A percentile compares a stretch with the other conserved stretches of the same genome.
Evolutionary conservation across 2,329 filamentous ascomycete species (phyloP).

Genomic region (Pyrenochaeta sp.): DNA sequence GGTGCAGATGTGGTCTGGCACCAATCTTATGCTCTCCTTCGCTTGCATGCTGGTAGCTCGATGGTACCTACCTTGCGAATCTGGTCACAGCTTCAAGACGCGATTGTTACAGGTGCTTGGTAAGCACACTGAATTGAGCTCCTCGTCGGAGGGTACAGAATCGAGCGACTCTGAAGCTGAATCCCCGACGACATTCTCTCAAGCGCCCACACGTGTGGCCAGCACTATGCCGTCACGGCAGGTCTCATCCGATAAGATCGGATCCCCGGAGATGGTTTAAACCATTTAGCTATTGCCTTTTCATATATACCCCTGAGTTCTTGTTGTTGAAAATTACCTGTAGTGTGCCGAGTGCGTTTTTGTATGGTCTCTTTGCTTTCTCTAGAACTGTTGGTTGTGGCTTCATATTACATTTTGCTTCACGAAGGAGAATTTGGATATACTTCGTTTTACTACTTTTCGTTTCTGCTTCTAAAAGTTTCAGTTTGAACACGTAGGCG

Average conservation of each 20-base stretch:
- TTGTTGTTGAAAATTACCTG: background rate
- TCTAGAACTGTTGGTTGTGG: background rate
- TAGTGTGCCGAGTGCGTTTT: background rate
- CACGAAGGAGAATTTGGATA: too few relatives aligned
- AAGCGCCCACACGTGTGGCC: constrained; percentile 30
- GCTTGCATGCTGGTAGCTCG: constrained; percentile 50
- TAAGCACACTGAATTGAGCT: too few relatives aligned
- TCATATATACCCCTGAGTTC: constrained; percentile 1
- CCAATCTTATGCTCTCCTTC: constrained; percentile 51
- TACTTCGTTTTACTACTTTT: too few relatives aligned
- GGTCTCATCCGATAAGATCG: constrained; percentile 21
- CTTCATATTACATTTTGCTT: background rate
- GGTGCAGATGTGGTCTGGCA: constrained; percentile 58
- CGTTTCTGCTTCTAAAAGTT: constrained; percentile 14
- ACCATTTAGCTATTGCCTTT: background rate
- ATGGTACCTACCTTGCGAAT: constrained; percentile 40
- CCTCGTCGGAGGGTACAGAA: too few relatives aligned
- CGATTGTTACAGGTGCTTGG: too few relatives aligned
- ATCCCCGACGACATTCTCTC: constrained; percentile 19
- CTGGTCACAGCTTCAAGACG: constrained; percentile 37
- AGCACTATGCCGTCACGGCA: constrained; percentile 20
- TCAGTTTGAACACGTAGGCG: constrained; percentile 27
- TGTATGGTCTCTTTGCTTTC: background rate
- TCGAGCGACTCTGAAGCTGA: constrained; percentile 12
- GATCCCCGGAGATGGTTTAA: constrained; percentile 21